These are phyloP conservation scores for Tympanopsis confertula DNA, from an alignment of 2,329 filamentous ascomycete species.

Conservation along the genomic window DNA sequence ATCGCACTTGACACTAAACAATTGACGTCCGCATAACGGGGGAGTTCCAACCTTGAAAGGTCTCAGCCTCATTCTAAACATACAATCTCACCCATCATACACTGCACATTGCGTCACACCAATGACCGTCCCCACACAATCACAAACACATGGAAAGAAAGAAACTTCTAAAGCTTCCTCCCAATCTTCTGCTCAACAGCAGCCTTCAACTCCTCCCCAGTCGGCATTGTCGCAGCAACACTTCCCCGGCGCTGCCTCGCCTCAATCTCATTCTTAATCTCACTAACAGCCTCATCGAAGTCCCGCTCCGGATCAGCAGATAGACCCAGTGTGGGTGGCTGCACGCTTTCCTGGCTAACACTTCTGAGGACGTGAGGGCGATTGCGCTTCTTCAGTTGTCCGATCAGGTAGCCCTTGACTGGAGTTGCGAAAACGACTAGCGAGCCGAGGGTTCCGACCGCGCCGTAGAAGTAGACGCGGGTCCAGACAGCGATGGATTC, in stretches of 20 bases:
- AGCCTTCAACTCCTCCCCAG: background rate
- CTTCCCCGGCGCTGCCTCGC: constrained; percentile 35
- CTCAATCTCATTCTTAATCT: constrained; percentile 65
- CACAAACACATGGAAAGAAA: constrained; percentile 28
- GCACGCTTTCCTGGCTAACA: constrained; percentile 5
- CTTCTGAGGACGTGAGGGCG: constrained; percentile 30
- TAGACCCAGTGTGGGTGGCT: constrained; percentile 51
- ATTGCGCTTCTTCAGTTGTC: constrained; percentile 45
- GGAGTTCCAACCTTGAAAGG: too few species aligned
- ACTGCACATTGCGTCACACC: background rate
- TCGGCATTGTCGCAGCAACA: background rate
- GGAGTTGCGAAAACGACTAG: constrained; percentile 73
- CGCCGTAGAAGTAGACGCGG: constrained; percentile 77
- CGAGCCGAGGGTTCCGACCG: constrained; percentile 52
- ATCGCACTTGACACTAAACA: too few species aligned
- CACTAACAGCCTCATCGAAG: constrained; percentile 65
- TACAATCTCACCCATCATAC: background rate
- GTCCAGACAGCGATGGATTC: constrained; percentile 68
- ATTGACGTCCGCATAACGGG: too few species aligned
- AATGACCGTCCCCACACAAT: constrained; percentile 14
- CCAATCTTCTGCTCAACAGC: constrained; percentile 32
- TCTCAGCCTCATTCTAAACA: too few species aligned
- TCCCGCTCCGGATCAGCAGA: constrained; percentile 66
- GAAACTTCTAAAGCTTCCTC: constrained; percentile 30
- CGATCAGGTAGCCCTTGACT: constrained; percentile 48